A percentile compares a stretch with the other conserved stretches of the same genome.
Evolutionary conservation across 2,329 filamentous ascomycete species (phyloP).

Genomic region (Penicillium sp.): DNA sequence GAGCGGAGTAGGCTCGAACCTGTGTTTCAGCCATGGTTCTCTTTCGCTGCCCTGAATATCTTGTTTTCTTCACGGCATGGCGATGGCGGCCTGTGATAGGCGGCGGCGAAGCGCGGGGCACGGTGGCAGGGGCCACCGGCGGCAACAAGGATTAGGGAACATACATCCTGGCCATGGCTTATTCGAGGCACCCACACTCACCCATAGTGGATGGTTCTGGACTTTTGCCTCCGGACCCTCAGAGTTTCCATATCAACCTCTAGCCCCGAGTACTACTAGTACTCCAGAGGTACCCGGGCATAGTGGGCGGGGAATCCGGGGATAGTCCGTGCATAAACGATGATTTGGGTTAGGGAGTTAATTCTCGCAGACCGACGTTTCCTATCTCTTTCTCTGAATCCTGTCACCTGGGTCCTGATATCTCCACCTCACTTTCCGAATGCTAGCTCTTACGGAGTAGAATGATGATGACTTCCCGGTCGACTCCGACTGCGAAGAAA

Average conservation of each 20-base stretch:
- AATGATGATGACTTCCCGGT: no score
- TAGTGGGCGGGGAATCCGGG: no score
- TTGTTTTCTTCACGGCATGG: background rate
- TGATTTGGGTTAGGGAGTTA: background rate
- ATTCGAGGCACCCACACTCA: slow-evolving; percentile 2
- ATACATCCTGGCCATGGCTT: background rate
- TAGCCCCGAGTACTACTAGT: slow-evolving; percentile 1
- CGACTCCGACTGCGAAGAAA: background rate
- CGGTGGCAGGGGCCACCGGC: slow-evolving; percentile 10
- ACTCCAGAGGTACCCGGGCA: background rate
- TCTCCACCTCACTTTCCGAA: no score
- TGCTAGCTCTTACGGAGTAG: no score
- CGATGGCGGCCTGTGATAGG: slow-evolving; percentile 16
- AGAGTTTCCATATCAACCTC: background rate
- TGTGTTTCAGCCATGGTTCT: background rate
- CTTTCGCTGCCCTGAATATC: slow-evolving; percentile 8
- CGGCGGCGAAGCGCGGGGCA: slow-evolving; percentile 19
- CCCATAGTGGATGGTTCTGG: background rate
- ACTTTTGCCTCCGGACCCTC: background rate
- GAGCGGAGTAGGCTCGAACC: background rate
- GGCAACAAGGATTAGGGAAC: slow-evolving; percentile 6
- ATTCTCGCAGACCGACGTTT: background rate
- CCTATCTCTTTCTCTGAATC: no score
- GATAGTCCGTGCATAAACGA: no score
- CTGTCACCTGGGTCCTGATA: no score